A percentile compares a stretch with the other conserved stretches of the same genome.
Conservation (phyloP, 139 green algal species). For the Volvox reticuliferus region DNA sequence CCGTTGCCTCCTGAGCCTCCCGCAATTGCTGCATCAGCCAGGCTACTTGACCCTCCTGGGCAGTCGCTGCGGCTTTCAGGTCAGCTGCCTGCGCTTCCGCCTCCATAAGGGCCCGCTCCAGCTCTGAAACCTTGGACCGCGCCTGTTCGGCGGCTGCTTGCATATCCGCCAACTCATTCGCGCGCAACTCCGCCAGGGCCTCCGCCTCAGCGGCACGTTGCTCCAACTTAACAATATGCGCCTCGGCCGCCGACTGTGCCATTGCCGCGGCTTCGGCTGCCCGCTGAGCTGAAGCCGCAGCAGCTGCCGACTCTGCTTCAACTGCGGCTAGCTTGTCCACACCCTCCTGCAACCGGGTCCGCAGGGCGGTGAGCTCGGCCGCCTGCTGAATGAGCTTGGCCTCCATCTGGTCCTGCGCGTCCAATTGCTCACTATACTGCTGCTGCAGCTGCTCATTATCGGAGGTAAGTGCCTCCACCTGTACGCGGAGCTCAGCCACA, state of each 20-base stretch:
- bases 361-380: background rate
- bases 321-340: background rate
- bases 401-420: slow-evolving; percentile 41
- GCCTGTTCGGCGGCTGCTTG: background rate
- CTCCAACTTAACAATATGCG: background rate
- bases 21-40: background rate
- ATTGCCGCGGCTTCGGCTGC: background rate
- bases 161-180: background rate
- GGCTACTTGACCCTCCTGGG: background rate
- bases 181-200: background rate
- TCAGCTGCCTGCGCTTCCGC: background rate
- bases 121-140: background rate
- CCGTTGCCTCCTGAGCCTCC: background rate
- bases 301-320: background rate
- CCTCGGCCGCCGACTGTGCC: background rate
- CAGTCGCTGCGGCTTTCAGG: background rate
- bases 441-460: slow-evolving; percentile 46
- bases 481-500: background rate
- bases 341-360: background rate
- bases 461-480: background rate
- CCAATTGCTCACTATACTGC: slow-evolving; percentile 49
- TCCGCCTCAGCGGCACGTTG: background rate
- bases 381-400: slow-evolving; percentile 45
- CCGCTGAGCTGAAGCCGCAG: background rate
- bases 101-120: background rate